Base-by-base conservation (phyloP, 2,329 filamentous ascomycete genomes). In the Zarea fungicola region DNA sequence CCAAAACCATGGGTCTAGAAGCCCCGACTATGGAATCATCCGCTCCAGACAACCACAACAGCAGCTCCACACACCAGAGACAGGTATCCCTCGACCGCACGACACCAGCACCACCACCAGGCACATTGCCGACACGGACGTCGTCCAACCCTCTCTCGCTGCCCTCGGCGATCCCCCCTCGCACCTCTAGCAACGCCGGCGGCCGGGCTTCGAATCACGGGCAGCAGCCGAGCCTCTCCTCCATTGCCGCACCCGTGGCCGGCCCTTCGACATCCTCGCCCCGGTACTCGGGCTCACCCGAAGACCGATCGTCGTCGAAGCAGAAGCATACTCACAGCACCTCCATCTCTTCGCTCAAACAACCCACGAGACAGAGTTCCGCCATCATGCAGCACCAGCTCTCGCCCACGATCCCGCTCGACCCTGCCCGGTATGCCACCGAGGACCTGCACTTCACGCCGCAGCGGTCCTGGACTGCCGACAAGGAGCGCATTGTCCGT, bases 401-500 rank as follows among this genome's bases (percentile, higher is more conserved):
- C 26, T 58, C 67, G 4, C 63, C 67, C 28, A 62, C 65, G 14
- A 23, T 19, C 5, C 65, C 71, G 11, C 72, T 72, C 6, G 74
- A 81, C 58, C 74, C 77, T 11, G 61, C 66, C 51, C 75, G 77
- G 49, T 82, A 76, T 53, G 76, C 74, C 53, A 69, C 71, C 43
- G 74, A 79, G 52, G 76, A 81, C 60, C 70, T 81, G 54, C 72
- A 78, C 62, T 78, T 76, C 60, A 67, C 66, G 3, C 65, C 69
- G 3, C 68, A 66, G 54, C 71, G 70, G 51, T 73, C 76, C 16
- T 93, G 88, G 88, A 82, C 79, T 6, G 66, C 74, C 2, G 79
- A 86, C 59, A 92, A 93, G 71, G 87, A 93, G 65, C 81, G 80
- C 64, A 83, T 92, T 52, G 72, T 95, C 46, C 73, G 84, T 41